Percentiles rank a stretch among this genome's conserved stretches.
These are phyloP conservation scores for Fremontodendron californicum DNA, from an alignment of 345 rosid species.

Conservation along the genomic window DNA sequence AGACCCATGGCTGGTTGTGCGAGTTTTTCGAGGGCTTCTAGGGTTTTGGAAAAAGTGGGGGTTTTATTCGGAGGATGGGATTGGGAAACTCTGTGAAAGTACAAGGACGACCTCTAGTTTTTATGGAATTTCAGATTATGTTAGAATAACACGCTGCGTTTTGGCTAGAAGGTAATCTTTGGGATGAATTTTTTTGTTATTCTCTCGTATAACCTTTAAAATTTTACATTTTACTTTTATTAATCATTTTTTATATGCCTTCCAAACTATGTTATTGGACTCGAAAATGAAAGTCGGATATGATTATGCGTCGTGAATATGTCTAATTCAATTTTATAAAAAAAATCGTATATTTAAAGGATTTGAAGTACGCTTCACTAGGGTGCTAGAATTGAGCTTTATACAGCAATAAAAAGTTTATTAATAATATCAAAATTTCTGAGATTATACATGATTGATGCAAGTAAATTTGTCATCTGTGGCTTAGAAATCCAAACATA, in stretches of 20 bases:
- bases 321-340: too few species aligned
- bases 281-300: too few species aligned
- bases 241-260: too few species aligned
- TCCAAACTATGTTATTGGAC: too few species aligned
- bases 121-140: background rate
- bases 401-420: background rate
- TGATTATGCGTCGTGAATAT: too few species aligned
- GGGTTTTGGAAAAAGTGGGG: background rate
- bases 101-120: background rate
- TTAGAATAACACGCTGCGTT: background rate
- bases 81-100: background rate
- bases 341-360: too few species aligned
- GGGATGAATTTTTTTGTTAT: too few species aligned
- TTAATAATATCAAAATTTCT: too few species aligned
- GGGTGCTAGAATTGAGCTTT: background rate
- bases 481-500: background rate
- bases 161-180: background rate
- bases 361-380: background rate
- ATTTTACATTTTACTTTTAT: too few species aligned
- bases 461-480: too few species aligned
- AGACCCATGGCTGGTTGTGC: constrained; percentile 54
- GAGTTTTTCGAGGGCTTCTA: background rate
- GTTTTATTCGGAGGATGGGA: background rate
- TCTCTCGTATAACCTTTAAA: too few species aligned
- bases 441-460: too few species aligned